Conservation (phyloP, 768 basidiomycete species). For the Lyophyllum atratum region DNA sequence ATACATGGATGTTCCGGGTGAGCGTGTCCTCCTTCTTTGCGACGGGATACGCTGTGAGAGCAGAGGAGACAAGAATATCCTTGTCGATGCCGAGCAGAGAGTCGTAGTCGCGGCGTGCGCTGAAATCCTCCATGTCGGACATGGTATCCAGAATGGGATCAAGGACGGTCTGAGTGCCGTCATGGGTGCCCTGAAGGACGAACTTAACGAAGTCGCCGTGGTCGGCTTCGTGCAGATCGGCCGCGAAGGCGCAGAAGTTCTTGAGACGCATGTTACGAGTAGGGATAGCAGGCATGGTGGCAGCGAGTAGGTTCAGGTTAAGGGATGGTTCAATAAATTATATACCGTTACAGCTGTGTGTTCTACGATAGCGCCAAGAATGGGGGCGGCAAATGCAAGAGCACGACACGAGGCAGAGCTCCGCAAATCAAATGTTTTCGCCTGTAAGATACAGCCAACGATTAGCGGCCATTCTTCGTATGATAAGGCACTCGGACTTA, state of each 20-base stretch:
- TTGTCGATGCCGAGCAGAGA: conserved; percentile 18
- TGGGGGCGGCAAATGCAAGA: no score
- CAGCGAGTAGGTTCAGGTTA: neutral
- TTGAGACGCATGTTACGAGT: neutral
- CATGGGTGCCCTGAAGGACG: neutral
- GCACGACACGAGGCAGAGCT: neutral
- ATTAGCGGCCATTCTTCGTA: neutral
- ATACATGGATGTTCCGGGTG: neutral
- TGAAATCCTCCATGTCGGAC: neutral
- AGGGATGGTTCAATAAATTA: neutral
- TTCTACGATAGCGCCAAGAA: neutral
- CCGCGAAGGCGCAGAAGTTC: neutral
- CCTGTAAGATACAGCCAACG: neutral
- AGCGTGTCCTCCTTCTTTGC: neutral
- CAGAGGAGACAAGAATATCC: conserved; percentile 6
- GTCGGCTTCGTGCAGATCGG: neutral
- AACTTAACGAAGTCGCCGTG: neutral
- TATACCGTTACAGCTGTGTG: neutral
- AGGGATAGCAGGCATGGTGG: neutral
- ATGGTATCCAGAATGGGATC: neutral
- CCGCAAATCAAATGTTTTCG: neutral
- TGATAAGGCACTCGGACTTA: neutral
- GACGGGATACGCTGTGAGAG: conserved; percentile 5
- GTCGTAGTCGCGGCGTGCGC: conserved; percentile 18
- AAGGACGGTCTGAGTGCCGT: neutral